These are phyloP conservation scores for Microbotryum lychnidis-dioicae DNA, from an alignment of 1,284 basidiomycete species.

Conservation along the genomic window DNA sequence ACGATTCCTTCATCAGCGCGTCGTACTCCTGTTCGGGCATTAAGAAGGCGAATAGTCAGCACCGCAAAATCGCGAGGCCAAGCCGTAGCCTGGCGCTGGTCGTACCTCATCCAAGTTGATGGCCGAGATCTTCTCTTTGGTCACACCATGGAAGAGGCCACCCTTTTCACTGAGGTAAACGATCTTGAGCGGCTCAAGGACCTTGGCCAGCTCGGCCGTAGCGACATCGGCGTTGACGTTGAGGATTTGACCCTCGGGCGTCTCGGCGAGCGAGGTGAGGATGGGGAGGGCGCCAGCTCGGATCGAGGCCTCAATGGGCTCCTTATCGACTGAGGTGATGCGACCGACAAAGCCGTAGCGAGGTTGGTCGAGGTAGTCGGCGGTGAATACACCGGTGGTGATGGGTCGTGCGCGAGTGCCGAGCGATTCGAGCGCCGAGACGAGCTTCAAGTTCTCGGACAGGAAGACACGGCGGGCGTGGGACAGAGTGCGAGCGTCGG, in stretches of 20 bases:
- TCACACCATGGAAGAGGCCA: slow-evolving; percentile 92
- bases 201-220: slow-evolving; percentile 89
- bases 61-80: neutral
- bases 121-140: slow-evolving; percentile 84
- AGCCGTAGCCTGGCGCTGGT: slow-evolving; percentile 3
- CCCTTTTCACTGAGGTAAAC: slow-evolving; percentile 99
- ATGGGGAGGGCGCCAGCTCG: slow-evolving; percentile 88
- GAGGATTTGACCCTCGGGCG: slow-evolving; percentile 82
- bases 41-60: neutral
- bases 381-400: slow-evolving; percentile 89
- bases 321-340: slow-evolving; percentile 85
- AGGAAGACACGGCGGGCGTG: slow-evolving; percentile 91
- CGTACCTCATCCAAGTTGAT: slow-evolving; percentile 94
- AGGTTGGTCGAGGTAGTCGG: slow-evolving; percentile 83
- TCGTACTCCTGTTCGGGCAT: slow-evolving; percentile 69
- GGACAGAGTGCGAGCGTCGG: slow-evolving; percentile 82
- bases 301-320: slow-evolving; percentile 88
- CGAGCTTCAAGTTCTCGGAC: slow-evolving; percentile 88
- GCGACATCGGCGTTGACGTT: slow-evolving; percentile 97
- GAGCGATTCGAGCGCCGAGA: slow-evolving; percentile 77
- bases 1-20: slow-evolving; percentile 93
- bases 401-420: slow-evolving; percentile 92
- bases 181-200: slow-evolving; percentile 96
- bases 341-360: slow-evolving; percentile 94
- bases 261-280: slow-evolving; percentile 83